Percentiles rank a stretch among this genome's conserved stretches.
These are phyloP conservation scores for Mycena vulgaris DNA, from an alignment of 768 basidiomycete species.

Conservation along the genomic window DNA sequence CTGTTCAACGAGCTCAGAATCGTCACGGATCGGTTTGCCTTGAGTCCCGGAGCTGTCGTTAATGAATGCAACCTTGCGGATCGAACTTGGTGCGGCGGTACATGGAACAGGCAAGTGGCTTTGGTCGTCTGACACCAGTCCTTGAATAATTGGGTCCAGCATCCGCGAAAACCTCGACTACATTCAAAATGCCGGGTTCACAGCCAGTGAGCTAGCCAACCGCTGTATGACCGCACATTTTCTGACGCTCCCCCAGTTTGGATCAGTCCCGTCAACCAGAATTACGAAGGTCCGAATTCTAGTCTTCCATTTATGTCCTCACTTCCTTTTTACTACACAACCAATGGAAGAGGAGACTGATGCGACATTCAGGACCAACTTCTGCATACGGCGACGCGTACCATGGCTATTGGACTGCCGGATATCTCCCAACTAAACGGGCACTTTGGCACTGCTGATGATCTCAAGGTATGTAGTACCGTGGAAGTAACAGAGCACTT, in stretches of 20 bases:
- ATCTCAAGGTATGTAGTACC: no score
- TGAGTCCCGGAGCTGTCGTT: constrained; percentile 67
- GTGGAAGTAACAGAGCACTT: no score
- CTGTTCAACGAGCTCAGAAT: no score
- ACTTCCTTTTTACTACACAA: no score
- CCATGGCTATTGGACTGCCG: constrained; percentile 88
- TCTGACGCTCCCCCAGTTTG: constrained; percentile 65
- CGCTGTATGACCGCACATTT: constrained; percentile 6
- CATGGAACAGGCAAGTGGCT: constrained; percentile 70
- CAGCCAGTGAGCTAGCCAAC: constrained; percentile 64
- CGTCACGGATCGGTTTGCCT: constrained; percentile 84
- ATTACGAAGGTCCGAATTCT: constrained; percentile 79
- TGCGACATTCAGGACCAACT: no score
- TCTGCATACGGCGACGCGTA: constrained; percentile 87
- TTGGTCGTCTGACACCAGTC: constrained; percentile 41
- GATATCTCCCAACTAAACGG: constrained; percentile 74
- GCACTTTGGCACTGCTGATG: constrained; percentile 75
- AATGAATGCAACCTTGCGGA: constrained; percentile 69
- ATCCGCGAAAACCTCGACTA: constrained; percentile 88
- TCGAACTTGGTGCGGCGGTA: constrained; percentile 89
- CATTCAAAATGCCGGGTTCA: constrained; percentile 86
- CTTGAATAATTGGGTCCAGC: constrained; percentile 44
- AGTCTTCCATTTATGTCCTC: no score
- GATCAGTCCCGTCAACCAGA: constrained; percentile 88
- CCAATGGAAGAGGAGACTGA: no score